Evolutionary conservation across 2,329 filamentous ascomycete species (phyloP), one percentile per base, ranked within the genome.

Genomic region (Trichoderma koningii): DNA sequence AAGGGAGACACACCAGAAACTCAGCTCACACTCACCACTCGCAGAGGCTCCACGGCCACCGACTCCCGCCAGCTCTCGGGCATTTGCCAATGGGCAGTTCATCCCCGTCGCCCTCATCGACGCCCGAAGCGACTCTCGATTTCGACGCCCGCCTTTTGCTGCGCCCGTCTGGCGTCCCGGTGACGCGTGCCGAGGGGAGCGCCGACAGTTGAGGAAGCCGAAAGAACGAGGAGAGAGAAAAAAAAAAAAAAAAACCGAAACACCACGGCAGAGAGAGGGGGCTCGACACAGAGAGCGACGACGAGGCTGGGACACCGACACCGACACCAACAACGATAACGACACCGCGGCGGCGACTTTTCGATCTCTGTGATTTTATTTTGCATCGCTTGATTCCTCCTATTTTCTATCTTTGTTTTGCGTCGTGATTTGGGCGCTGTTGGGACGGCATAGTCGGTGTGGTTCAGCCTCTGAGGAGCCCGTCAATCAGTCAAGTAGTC

Each of bases 171-270:
- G 59, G 52, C 64, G 64, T 66, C 50, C 52, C 64, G 64, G 57
- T 52, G 64, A 63, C 64, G 64, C 64, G 64, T 66, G 64, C 59
- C 47, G 57, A 63, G 61, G 63, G 57, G 55, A 61, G 55, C 53
- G 61, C 48, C 48, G 26, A 51, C 55, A 52, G 47, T 52, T 60
- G 14, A 48, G 48, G 52, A 52, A 30, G 34, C 34, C 34, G 23
- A 52, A 17, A 34, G 34, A 41, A 55, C 38, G 30, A 45, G 53
- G 23, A 56, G 42, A 28, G 34, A 17, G 38, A 10, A 30, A 21
- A 55, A 30, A 28, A 42, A 28, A 28, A 28, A 30, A 62, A 41
- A 50, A 50, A 53, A 23, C 3, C 6, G 3, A 47, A 14, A 47
- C n/a, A 55, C 41, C 19, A 52, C 57, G 30, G 28, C 26, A 48